phyloP scores from a whole-genome alignment of 345 rosid species.

The Euphorbia pulcherrima region DNA sequence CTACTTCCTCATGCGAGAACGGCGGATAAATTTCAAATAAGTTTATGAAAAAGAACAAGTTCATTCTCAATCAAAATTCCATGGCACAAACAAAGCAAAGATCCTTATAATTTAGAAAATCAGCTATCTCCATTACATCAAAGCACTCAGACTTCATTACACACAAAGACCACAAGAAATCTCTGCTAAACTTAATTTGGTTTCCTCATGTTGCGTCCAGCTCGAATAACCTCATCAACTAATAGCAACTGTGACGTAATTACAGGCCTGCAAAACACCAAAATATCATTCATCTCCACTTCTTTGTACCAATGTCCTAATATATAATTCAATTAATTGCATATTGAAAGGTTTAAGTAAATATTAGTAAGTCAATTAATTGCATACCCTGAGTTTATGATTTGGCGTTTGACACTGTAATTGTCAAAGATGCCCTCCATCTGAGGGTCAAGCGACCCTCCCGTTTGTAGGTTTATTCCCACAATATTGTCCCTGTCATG shows the following conservation, averaged over 20 bases:
- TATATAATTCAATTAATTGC: too few species aligned
- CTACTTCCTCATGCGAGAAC: too few species aligned
- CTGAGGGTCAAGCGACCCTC: slow-evolving; percentile 84
- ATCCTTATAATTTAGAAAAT: too few species aligned
- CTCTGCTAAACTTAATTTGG: slow-evolving; percentile 42
- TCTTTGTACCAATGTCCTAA: too few species aligned
- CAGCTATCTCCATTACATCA: slow-evolving; percentile 13
- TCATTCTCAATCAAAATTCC: too few species aligned
- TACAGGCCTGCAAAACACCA: slow-evolving; percentile 76
- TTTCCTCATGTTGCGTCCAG: slow-evolving; percentile 96
- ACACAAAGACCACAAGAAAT: slow-evolving; percentile 1
- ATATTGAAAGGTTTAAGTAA: background rate
- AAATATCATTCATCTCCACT: too few species aligned
- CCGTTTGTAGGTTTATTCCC: slow-evolving; percentile 75
- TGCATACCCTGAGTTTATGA: slow-evolving; percentile 77
- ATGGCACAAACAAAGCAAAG: too few species aligned
- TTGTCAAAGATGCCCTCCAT: slow-evolving; percentile 93
- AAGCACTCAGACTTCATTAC: background rate
- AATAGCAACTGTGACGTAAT: slow-evolving; percentile 86
- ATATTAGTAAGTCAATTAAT: background rate
- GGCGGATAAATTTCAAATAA: too few species aligned
- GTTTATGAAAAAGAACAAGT: too few species aligned
- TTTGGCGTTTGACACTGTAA: slow-evolving; percentile 91
- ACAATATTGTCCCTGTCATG: slow-evolving; percentile 87
- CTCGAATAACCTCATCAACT: slow-evolving; percentile 97